Conservation (phyloP, 2,329 filamentous ascomycete species). For the Ophiostoma australiae region DNA sequence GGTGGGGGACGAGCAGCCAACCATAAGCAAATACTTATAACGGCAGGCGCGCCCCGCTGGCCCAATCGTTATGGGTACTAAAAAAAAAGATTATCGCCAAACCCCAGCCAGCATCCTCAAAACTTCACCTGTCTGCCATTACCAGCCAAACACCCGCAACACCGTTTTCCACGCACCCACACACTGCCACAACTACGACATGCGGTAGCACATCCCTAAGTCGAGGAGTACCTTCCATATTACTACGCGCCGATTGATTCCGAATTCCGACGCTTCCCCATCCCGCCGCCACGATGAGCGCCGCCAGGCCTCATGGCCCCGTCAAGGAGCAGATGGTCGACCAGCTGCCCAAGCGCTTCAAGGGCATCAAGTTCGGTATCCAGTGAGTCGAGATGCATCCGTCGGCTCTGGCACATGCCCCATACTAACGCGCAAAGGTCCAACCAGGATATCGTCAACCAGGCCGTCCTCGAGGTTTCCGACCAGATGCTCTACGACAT, state of each 20-base stretch:
- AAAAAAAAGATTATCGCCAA: conserved; percentile 22
- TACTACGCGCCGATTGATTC: background rate
- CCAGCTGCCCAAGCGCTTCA: conserved; percentile 84
- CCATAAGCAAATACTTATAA: background rate
- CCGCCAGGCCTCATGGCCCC: conserved; percentile 25
- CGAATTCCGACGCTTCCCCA: background rate
- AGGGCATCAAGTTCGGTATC: conserved; percentile 89
- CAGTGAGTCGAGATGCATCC: conserved; percentile 50
- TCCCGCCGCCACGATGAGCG: conserved; percentile 21
- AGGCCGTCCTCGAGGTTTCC: conserved; percentile 91
- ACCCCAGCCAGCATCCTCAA: conserved; percentile 7
- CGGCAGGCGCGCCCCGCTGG: conserved; percentile 20
- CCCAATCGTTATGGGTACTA: background rate
- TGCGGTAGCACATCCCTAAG: conserved; percentile 21
- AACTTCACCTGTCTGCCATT: background rate
- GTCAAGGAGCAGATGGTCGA: conserved; percentile 79
- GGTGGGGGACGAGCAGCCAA: conserved; percentile 1
- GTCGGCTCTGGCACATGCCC: background rate
- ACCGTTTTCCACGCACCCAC: background rate
- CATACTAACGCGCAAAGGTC: conserved; percentile 51
- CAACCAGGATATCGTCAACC: conserved; percentile 89
- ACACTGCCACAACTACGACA: conserved; percentile 16
- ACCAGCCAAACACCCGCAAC: background rate
- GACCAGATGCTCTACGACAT: conserved; percentile 91
- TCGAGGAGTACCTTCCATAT: conserved; percentile 4